A percentile compares a stretch with the other conserved stretches of the same genome.
Evolutionary conservation across 2,329 filamentous ascomycete species (phyloP).

Genomic region (Cryphonectria nitschkei): DNA sequence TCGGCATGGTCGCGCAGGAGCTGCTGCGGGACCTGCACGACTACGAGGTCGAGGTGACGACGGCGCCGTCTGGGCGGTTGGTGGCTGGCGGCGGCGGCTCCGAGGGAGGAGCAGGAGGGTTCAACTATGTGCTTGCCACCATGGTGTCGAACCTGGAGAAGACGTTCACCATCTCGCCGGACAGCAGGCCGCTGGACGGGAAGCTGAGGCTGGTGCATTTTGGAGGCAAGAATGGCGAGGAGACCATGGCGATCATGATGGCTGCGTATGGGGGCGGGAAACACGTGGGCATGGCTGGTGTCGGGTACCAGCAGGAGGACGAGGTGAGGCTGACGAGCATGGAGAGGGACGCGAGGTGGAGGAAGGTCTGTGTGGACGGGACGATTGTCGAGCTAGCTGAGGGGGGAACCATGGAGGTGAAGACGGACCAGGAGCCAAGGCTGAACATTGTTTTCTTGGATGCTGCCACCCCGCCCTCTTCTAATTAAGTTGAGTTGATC

Average conservation of each 20-base stretch:
- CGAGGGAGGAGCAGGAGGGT: constrained; percentile 36
- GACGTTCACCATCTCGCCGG: constrained; percentile 80
- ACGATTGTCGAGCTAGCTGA: constrained; percentile 76
- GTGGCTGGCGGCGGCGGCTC: constrained; percentile 38
- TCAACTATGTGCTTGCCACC: constrained; percentile 77
- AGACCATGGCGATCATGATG: constrained; percentile 78
- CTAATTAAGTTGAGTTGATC: too few relatives aligned
- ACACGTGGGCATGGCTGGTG: constrained; percentile 57
- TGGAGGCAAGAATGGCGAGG: constrained; percentile 64
- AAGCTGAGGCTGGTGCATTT: constrained; percentile 76
- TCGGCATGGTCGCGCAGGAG: constrained; percentile 81
- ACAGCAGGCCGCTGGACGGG: constrained; percentile 70
- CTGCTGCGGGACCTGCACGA: constrained; percentile 62
- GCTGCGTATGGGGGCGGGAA: constrained; percentile 61
- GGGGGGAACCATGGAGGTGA: constrained; percentile 72
- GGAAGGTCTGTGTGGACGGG: constrained; percentile 89
- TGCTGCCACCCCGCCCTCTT: neutral
- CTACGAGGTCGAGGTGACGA: constrained; percentile 50
- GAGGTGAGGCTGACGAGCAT: constrained; percentile 67
- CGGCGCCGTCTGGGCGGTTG: constrained; percentile 29
- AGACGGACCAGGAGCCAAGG: constrained; percentile 47
- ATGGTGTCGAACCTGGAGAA: constrained; percentile 82
- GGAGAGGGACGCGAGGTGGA: constrained; percentile 74
- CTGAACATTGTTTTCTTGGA: constrained; percentile 49
- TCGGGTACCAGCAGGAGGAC: constrained; percentile 74